Conservation (phyloP, 1,284 basidiomycete genomes). For the Rhizoctonia solani region DNA sequence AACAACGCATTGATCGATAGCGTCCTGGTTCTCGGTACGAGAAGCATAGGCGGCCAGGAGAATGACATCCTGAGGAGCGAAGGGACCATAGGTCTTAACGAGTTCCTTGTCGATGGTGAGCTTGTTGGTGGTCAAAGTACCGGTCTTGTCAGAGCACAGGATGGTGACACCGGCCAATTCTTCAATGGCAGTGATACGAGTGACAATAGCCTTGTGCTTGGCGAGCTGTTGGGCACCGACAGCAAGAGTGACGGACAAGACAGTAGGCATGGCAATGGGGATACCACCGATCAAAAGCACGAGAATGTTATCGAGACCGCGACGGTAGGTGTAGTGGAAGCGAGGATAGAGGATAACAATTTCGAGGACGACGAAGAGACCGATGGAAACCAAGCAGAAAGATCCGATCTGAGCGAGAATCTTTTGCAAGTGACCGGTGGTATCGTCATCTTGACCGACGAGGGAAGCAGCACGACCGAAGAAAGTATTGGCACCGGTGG, state of each 20-base stretch:
- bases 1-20: slow-evolving; percentile 90
- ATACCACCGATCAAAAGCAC: slow-evolving; percentile 98
- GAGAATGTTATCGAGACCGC: slow-evolving; percentile 94
- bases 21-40: slow-evolving; percentile 98
- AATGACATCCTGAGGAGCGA: slow-evolving; percentile 88
- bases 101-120: slow-evolving; percentile 95
- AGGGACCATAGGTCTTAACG: slow-evolving; percentile 89
- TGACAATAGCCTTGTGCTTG: slow-evolving; percentile 98
- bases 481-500: slow-evolving; percentile 94
- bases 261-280: slow-evolving; percentile 98
- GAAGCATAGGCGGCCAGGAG: slow-evolving; percentile 94
- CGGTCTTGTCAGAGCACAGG: slow-evolving; percentile 96
- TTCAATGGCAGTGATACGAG: slow-evolving; percentile 97
- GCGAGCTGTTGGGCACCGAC: slow-evolving; percentile 97
- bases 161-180: slow-evolving; percentile 97
- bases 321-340: slow-evolving; percentile 87
- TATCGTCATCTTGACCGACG: slow-evolving; percentile 94
- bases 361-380: slow-evolving; percentile 89
- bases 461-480: slow-evolving; percentile 95
- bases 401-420: slow-evolving; percentile 95
- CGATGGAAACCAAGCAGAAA: slow-evolving; percentile 93
- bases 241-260: slow-evolving; percentile 93
- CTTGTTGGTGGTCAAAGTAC: slow-evolving; percentile 98
- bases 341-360: slow-evolving; percentile 87
- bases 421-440: slow-evolving; percentile 96